Percentiles rank a stretch among this genome's conserved stretches.
Evolutionary conservation across 805 yeast species (phyloP).

Genomic region (Wickerhamiella allomyrinae): DNA sequence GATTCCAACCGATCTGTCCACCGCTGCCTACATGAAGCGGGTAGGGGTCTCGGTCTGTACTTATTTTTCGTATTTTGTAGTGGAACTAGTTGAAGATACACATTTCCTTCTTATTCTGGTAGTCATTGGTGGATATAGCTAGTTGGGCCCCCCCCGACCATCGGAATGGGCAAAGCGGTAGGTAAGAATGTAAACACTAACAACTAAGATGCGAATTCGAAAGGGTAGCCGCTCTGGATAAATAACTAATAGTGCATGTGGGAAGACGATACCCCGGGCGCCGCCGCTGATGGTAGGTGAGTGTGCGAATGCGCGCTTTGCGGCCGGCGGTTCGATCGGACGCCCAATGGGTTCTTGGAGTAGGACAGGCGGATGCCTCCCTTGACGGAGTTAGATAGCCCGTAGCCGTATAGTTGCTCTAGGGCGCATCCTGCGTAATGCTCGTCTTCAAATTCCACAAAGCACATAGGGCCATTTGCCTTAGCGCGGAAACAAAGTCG

Average conservation of each 20-base stretch:
- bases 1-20: neutral
- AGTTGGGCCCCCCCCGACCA: no score
- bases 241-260: neutral
- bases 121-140: no score
- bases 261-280: neutral
- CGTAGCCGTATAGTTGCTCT: constrained; percentile 86
- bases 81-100: no score
- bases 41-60: no score
- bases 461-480: constrained; percentile 91
- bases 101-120: no score
- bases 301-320: neutral
- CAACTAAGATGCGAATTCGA: neutral
- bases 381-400: constrained; percentile 73
- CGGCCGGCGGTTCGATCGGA: constrained; percentile 46
- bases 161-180: no score
- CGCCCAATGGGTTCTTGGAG: constrained; percentile 94
- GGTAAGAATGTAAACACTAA: no score
- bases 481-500: constrained; percentile 84
- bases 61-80: no score
- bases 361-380: constrained; percentile 92
- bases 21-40: no score
- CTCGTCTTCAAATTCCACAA: constrained; percentile 96
- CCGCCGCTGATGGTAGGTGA: no score
- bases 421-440: constrained; percentile 84
- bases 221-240: neutral